phyloP scores from a whole-genome alignment of 805 yeast genomes.

The Ogataea angusta region DNA sequence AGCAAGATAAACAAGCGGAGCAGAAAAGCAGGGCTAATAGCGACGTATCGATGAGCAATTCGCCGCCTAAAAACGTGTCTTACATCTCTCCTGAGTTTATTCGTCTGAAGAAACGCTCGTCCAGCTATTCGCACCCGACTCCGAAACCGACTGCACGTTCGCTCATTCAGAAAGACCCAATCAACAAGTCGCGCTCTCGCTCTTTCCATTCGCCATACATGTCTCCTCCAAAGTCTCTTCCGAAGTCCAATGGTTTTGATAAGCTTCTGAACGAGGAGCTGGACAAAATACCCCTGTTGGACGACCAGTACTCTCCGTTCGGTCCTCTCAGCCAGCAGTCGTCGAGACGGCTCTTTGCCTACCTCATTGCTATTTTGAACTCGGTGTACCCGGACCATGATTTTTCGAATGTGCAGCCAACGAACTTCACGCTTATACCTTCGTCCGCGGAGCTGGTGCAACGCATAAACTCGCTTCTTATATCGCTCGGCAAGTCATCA shows the following conservation, averaged over 20 bases:
- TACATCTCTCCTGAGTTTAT: slow-evolving; percentile 31
- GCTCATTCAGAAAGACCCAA: slow-evolving; percentile 10
- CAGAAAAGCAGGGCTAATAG: slow-evolving; percentile 22
- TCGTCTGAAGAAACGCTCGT: slow-evolving; percentile 31
- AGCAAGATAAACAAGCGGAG: slow-evolving; percentile 7
- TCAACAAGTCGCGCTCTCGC: slow-evolving; percentile 25
- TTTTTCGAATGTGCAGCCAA: slow-evolving; percentile 81
- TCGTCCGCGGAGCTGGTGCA: slow-evolving; percentile 49
- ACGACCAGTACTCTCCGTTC: slow-evolving; percentile 56
- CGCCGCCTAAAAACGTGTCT: slow-evolving; percentile 12
- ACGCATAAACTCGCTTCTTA: slow-evolving; percentile 73
- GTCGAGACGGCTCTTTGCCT: slow-evolving; percentile 85
- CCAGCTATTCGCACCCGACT: slow-evolving; percentile 30
- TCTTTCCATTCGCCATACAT: slow-evolving; percentile 29
- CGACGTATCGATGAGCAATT: slow-evolving; percentile 17
- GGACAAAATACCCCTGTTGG: slow-evolving; percentile 6
- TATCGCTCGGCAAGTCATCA: slow-evolving; percentile 57
- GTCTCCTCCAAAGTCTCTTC: slow-evolving; percentile 27
- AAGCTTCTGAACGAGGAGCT: slow-evolving; percentile 1
- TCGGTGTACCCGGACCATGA: slow-evolving; percentile 96
- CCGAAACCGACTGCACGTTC: slow-evolving; percentile 14
- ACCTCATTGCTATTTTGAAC: slow-evolving; percentile 83
- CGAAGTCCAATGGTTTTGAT: slow-evolving; percentile 11
- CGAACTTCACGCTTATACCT: slow-evolving; percentile 59
- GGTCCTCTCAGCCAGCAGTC: slow-evolving; percentile 88